Percentiles rank a stretch among this genome's conserved stretches.
Conservation (phyloP, 2,329 filamentous ascomycete genomes). For the Sphaerulina musiva region DNA sequence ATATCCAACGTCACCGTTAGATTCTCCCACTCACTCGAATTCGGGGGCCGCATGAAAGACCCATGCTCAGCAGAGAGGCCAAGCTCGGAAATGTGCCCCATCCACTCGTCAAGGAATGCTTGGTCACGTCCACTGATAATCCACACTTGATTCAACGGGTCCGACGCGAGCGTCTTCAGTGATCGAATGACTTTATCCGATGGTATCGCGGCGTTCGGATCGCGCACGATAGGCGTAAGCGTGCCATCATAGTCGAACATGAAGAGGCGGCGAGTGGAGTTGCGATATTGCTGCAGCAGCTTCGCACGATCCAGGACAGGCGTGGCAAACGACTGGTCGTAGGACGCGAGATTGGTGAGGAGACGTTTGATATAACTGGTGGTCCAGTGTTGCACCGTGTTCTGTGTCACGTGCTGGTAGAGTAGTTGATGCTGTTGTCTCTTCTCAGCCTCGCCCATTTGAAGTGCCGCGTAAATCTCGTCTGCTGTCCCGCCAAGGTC, state of each 20-base stretch:
- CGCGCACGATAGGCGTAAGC: constrained; percentile 86
- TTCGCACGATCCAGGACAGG: constrained; percentile 71
- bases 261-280: constrained; percentile 73
- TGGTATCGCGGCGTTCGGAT: constrained; percentile 82
- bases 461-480: constrained; percentile 73
- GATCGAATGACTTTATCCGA: constrained; percentile 75
- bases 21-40: constrained; percentile 75
- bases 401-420: constrained; percentile 75
- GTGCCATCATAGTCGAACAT: constrained; percentile 99
- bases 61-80: constrained; percentile 97
- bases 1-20: constrained; percentile 81
- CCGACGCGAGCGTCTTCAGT: constrained; percentile 69
- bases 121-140: constrained; percentile 95
- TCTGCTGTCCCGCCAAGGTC: constrained; percentile 77
- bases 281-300: constrained; percentile 66
- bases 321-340: constrained; percentile 67
- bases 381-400: constrained; percentile 84
- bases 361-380: constrained; percentile 71
- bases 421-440: constrained; percentile 64
- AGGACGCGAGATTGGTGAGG: constrained; percentile 70
- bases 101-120: constrained; percentile 79
- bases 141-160: constrained; percentile 86
- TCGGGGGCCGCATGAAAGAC: constrained; percentile 83
- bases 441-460: constrained; percentile 63
- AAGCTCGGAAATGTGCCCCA: constrained; percentile 81